Percentiles rank a stretch among this genome's conserved stretches.
Evolutionary conservation across 495 filamentous ascomycete genomes (phyloP).

Genomic region (Trichoderma gamsii): DNA sequence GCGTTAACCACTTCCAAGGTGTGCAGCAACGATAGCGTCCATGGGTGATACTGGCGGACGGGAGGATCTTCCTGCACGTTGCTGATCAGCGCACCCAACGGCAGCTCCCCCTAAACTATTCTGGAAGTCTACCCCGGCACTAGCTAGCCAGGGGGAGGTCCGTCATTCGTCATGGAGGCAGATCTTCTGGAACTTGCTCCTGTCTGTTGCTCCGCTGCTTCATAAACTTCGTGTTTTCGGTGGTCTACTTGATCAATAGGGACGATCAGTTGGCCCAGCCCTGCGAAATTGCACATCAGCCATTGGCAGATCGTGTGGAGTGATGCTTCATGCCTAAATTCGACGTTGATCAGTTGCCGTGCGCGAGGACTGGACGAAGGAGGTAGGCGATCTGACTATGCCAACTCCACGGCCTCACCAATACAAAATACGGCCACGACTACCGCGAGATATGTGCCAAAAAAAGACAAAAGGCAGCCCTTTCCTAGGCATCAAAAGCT

Average conservation of each 20-base stretch:
- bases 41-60: constrained; percentile 3
- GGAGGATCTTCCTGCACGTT: constrained; percentile 14
- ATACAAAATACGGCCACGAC: too few species aligned
- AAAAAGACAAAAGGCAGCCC: background rate
- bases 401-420: background rate
- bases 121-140: constrained; percentile 14
- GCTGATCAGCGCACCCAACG: constrained; percentile 7
- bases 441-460: background rate
- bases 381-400: background rate
- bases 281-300: background rate
- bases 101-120: constrained; percentile 3
- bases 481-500: background rate
- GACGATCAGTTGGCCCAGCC: constrained; percentile 4
- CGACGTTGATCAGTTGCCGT: background rate
- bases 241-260: background rate
- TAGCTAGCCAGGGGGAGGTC: background rate
- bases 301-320: constrained; percentile 12
- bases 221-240: background rate
- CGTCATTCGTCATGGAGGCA: constrained; percentile 10
- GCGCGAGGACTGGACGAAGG: background rate
- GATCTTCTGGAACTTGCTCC: constrained; percentile 12
- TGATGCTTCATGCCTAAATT: constrained; percentile 7
- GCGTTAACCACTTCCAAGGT: background rate
- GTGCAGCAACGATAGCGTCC: background rate
- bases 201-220: constrained; percentile 4